Conservation (phyloP, 768 basidiomycete genomes). For the Termitomyces sp. region DNA sequence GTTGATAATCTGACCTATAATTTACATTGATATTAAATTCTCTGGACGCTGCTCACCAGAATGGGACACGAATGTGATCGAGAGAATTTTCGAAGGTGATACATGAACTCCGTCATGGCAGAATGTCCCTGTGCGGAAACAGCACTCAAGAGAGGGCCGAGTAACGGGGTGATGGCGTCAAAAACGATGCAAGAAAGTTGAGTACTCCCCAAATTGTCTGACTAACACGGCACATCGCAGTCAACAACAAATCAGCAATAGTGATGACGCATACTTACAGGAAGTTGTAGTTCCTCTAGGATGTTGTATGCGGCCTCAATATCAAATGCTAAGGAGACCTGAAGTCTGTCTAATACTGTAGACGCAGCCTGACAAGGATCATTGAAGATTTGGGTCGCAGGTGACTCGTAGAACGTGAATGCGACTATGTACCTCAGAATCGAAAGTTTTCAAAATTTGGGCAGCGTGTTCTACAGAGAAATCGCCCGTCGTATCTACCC, state of each 20-base stretch:
- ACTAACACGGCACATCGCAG: background rate
- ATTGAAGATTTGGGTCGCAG: constrained; percentile 3
- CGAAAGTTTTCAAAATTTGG: constrained; percentile 29
- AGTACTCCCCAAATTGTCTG: constrained; percentile 2
- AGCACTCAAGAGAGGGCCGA: constrained; percentile 60
- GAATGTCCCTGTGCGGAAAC: constrained; percentile 75
- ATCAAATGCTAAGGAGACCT: constrained; percentile 56
- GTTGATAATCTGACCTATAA: constrained; percentile 53
- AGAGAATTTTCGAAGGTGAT: constrained; percentile 50
- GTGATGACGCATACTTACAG: constrained; percentile 11
- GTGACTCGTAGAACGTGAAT: background rate
- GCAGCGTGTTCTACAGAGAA: constrained; percentile 52
- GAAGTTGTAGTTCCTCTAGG: constrained; percentile 39
- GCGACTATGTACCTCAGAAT: constrained; percentile 19
- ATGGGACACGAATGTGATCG: constrained; percentile 41
- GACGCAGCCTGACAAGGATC: constrained; percentile 18
- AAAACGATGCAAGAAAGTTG: constrained; percentile 51
- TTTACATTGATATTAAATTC: constrained; percentile 1
- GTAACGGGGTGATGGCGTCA: constrained; percentile 60
- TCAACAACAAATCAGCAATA: background rate
- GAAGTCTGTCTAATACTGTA: constrained; percentile 49
- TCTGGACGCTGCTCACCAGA: constrained; percentile 42
- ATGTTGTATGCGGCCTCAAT: constrained; percentile 49
- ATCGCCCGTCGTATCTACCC: constrained; percentile 73
- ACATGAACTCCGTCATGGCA: constrained; percentile 70